These are phyloP conservation scores for Wallacemonas sp. DNA, from an alignment of 208 protist species.

Conservation along the genomic window DNA sequence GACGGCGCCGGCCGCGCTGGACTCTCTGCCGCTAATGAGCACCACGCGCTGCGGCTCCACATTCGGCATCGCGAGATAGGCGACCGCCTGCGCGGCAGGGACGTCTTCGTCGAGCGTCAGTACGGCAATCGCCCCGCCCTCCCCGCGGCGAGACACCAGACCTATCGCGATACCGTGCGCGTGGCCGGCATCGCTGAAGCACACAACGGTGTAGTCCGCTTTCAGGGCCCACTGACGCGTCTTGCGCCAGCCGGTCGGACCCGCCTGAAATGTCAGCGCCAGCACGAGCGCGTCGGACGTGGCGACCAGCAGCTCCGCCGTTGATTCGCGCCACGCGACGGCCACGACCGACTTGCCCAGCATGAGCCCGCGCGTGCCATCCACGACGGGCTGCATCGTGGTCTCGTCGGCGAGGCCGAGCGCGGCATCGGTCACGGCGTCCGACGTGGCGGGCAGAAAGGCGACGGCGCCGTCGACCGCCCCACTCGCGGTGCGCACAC, in stretches of 20 bases:
- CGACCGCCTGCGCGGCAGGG: not conserved
- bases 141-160: constrained; percentile 8
- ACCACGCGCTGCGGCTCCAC: not conserved
- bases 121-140: constrained; percentile 15
- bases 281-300: constrained; percentile 9
- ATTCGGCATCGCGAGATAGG: not conserved
- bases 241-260: constrained; percentile 1
- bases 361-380: not conserved
- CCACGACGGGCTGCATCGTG: constrained; percentile 3
- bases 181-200: not conserved
- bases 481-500: not conserved
- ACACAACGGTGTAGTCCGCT: not conserved
- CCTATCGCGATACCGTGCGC: constrained; percentile 1
- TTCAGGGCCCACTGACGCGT: constrained; percentile 6
- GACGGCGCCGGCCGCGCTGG: not conserved
- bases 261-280: not conserved
- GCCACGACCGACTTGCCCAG: constrained; percentile 4
- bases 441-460: not conserved
- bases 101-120: not conserved
- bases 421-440: constrained; percentile 6
- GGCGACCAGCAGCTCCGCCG: constrained; percentile 5
- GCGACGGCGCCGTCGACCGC: not conserved
- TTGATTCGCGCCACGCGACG: not conserved
- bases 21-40: not conserved
- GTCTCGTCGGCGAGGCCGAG: not conserved